Base-by-base conservation (phyloP, 164 flowering plant genomes). In the Buxus sempervirens region DNA sequence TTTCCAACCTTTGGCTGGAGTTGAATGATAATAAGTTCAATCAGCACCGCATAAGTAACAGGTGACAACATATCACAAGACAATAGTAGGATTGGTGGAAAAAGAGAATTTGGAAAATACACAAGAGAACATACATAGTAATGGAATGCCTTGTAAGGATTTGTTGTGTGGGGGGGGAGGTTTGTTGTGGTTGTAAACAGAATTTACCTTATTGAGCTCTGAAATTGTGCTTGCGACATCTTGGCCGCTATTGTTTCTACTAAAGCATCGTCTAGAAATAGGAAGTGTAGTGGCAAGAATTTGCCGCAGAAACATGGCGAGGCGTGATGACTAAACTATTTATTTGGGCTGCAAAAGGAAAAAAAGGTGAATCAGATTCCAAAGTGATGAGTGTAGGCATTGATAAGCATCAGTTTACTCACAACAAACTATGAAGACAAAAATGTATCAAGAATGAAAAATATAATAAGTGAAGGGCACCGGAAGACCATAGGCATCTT, bases 151-250 rank as follows among this genome's bases (percentile, higher is more conserved):
- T 26, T 25, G 32, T 13, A 4, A 2, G 25, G 60, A 58, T 23
- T 13, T 0, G 28, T 1, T n/a, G n/a, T n/a, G n/a, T n/a, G n/a
- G n/a, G n/a, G n/a, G n/a, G n/a, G n/a, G n/a, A n/a, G n/a, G n/a
- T n/a, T n/a, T n/a, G n/a, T n/a, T n/a, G n/a, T n/a, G n/a, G n/a
- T n/a, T n/a, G n/a, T n/a, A 10, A 58, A 45, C 21, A 0, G 28
- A 6, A 10, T 5, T 57, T 70, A 85, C 96, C 92, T 83, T 83
- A 64, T 90, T 91, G 58, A 87, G 80, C 75, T 90, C 96, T 0
- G 74, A 72, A 66, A 91, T 83, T 16, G 84, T 68, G 54, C 64
- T 76, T 15, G 76, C 25, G 61, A 82, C 14, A 71, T 88, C 88
- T 71, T 75, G 66, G 72, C 55, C 68, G 38, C 64, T 65, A 32